Percentiles rank a stretch among this genome's conserved stretches.
Conservation (phyloP, 495 filamentous ascomycete species). For the Choiromyces venosus region DNA sequence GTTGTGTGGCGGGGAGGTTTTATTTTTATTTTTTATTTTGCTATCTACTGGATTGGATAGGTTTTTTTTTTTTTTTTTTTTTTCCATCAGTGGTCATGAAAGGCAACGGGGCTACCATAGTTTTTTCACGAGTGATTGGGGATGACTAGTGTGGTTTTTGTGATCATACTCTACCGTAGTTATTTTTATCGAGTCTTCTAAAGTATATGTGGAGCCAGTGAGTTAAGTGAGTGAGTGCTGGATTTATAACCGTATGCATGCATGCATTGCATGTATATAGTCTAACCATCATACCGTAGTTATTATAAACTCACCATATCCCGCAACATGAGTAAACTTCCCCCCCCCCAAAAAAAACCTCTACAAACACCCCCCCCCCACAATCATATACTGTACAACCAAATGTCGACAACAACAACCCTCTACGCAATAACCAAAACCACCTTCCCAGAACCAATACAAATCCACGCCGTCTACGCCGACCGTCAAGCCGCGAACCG, state of each 20-base stretch:
- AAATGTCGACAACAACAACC: constrained; percentile 7
- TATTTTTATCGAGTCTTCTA: neutral
- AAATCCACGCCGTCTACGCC: constrained; percentile 20
- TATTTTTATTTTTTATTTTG: neutral
- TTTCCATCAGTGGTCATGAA: neutral
- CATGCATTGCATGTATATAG: too few species aligned
- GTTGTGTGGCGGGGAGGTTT: constrained; percentile 14
- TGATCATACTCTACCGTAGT: neutral
- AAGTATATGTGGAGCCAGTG: neutral
- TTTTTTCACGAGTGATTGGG: neutral
- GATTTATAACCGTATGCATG: too few species aligned
- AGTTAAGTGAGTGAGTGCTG: too few species aligned
- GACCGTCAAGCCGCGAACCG: constrained; percentile 23
- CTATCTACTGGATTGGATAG: constrained; percentile 8
- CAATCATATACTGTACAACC: constrained; percentile 8
- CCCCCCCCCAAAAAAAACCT: constrained; percentile 1
- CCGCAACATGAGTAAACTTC: too few species aligned
- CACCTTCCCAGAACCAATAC: too few species aligned
- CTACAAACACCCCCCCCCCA: constrained; percentile 13
- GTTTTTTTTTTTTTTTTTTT: neutral
- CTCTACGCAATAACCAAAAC: neutral
- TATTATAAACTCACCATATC: too few species aligned
- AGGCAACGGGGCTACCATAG: too few species aligned
- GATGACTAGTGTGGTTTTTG: neutral
- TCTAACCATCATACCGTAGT: too few species aligned